Evolutionary conservation across 2,329 filamentous ascomycete genomes (phyloP).

Genomic region (Coniosporium tulheliwenetii): DNA sequence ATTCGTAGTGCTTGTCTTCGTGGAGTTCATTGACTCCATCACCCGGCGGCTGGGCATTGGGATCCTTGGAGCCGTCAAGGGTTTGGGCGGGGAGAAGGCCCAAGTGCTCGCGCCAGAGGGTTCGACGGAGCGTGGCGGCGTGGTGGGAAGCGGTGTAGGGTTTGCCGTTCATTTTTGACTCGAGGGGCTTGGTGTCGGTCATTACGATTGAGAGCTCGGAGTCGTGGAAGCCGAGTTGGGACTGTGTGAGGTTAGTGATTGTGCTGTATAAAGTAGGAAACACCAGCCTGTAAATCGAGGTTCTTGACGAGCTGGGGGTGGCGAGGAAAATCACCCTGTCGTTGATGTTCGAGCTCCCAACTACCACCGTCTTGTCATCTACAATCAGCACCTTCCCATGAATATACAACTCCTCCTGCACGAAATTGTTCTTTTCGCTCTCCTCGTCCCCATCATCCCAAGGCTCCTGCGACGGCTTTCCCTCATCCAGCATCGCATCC

Average conservation of each 20-base stretch:
- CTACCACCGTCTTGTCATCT: conserved; percentile 48
- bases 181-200: conserved; percentile 60
- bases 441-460: conserved; percentile 60
- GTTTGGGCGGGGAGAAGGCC: conserved; percentile 64
- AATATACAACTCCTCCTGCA: conserved; percentile 92
- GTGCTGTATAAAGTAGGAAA: background rate
- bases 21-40: conserved; percentile 58
- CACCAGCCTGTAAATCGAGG: too few relatives aligned
- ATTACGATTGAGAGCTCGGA: conserved; percentile 83
- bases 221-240: conserved; percentile 77
- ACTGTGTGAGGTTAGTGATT: conserved; percentile 15
- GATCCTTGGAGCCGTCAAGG: conserved; percentile 46
- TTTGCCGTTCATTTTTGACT: conserved; percentile 63
- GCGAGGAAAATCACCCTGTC: conserved; percentile 59
- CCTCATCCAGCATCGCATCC: conserved; percentile 61
- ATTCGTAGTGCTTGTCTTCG: conserved; percentile 49
- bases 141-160: conserved; percentile 67
- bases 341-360: conserved; percentile 75
- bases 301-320: background rate
- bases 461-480: conserved; percentile 48
- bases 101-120: conserved; percentile 82
- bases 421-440: conserved; percentile 71
- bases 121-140: conserved; percentile 63
- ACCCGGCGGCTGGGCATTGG: conserved; percentile 63
- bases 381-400: conserved; percentile 84